Base-by-base conservation (phyloP, 2,329 filamentous ascomycete genomes). In the Hawksworthiomyces lignivorus region DNA sequence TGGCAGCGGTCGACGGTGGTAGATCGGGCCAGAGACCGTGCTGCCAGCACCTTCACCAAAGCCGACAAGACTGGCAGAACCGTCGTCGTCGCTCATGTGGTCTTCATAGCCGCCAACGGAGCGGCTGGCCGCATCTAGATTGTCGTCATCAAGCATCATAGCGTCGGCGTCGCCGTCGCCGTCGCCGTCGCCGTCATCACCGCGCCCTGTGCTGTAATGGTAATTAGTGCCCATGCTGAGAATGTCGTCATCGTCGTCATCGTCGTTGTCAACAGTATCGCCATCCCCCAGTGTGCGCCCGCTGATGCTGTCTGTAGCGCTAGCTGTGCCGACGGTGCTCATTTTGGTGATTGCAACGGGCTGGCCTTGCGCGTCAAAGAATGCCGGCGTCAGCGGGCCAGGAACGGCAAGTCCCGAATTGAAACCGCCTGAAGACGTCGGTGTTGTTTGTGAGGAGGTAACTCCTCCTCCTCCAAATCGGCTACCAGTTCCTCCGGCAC, bases 1-100 rank as follows among this genome's bases (percentile, higher is more conserved):
- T 50, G 67, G 69, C 49, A 62, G 61, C 38, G 67, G 60, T 36
- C 73, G 59, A 46, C 73, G 64, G 59, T 75, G 68, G 63, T 84
- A 74, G 56, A 84, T 84, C 29, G 86, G 86, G 0, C 87, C 87
- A 46, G 81, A 87, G 44, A 89, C 81, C 5, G 87, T 87, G 59
- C 84, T 87, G 52, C 83, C 86, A 9, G 90, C 89, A 26, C 89
- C 90, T 60, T 96, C 89, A 37, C 90, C 90, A 53, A 96, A 96
- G 0, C 84, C 90, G 9, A 96, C 90, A 6, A 96, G 71, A 48
- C 84, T 90, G 3, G 82, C 86, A 39, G 80, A 82, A 7, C 82
- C 84, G 54, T 94, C 87, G 54, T 94, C 87, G 53, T 94, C 88
- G 53, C 85, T 90, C 73, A 92, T 83, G 45, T 84, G 85, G 50